Percentiles rank a stretch among this genome's conserved stretches.
phyloP scores from a whole-genome alignment of 2,329 filamentous ascomycete species.

The Penicillium sp. region DNA sequence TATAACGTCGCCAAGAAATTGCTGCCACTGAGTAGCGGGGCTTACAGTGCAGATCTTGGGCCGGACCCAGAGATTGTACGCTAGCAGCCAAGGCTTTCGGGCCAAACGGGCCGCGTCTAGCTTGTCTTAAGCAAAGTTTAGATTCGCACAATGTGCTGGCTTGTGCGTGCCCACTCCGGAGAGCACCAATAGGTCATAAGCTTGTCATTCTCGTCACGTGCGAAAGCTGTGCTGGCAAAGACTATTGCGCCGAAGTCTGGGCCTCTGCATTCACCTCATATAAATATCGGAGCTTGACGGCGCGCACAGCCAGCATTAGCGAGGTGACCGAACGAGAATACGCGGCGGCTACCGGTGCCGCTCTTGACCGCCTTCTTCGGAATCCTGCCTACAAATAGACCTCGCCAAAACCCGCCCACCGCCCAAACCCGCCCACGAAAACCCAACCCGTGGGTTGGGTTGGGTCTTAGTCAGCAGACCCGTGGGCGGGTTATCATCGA shows the following conservation, averaged over 20 bases:
- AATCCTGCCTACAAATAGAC: conserved; percentile 58
- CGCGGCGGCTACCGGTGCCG: conserved; percentile 49
- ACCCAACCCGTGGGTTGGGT: no score
- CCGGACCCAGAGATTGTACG: conserved; percentile 58
- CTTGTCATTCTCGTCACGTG: conserved; percentile 59
- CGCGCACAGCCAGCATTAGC: conserved; percentile 57
- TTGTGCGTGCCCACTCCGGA: conserved; percentile 57
- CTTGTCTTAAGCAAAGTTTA: conserved; percentile 49
- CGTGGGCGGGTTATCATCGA: no score
- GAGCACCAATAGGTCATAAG: conserved; percentile 35
- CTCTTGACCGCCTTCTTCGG: conserved; percentile 49
- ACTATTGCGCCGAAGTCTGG: conserved; percentile 60
- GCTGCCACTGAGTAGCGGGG: conserved; percentile 53
- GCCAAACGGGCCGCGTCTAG: conserved; percentile 52
- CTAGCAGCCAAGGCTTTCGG: conserved; percentile 60
- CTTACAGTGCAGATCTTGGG: conserved; percentile 63
- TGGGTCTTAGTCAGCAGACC: no score
- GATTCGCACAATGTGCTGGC: conserved; percentile 57
- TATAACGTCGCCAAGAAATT: conserved; percentile 52
- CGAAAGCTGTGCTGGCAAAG: conserved; percentile 58
- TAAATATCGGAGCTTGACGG: conserved; percentile 31
- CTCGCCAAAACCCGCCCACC: no score
- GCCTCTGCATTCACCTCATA: conserved; percentile 38
- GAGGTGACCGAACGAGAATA: conserved; percentile 60
- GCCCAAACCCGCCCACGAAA: no score